Evolutionary conservation across 306 rosid species (phyloP), one percentile per base, ranked within the genome.

Genomic region (Dryas octopetala): DNA sequence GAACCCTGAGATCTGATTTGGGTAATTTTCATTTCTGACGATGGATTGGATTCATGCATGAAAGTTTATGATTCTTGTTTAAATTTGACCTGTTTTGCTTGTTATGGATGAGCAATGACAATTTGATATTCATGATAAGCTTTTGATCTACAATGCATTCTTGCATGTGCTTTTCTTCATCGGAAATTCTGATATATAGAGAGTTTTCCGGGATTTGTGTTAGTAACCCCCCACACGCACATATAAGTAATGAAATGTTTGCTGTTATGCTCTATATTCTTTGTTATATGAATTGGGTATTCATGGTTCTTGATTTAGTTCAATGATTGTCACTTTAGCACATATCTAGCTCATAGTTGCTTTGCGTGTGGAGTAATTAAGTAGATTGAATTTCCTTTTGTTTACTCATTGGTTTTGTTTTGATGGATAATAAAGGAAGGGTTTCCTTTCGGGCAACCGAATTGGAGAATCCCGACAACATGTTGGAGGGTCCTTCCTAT

Each of bases 401-500:
- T 41, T 72, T 45, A 44, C 67, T 77, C 76, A 72, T 58, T 78
- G 78, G 58, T 68, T 62, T 78, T 70, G 69, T 69, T 73, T 81
- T 75, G 68, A 63, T 72, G 71, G 40, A 43, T 60, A 64, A 68
- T 64, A 41, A 70, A 50, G 62, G 80, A 65, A 70, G 68, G 72
- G 4, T 64, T 82, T 49, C 46, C 23, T 78, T 32, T 51, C 52
- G 4, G 72, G 70, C 23, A 14, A 55, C 60, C 62, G 52, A 74
- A 57, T 79, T 70, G 44, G 46, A 59, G 64, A 62, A 59, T 79
- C 76, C 68, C 41, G 26, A 50, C 50, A 52, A 44, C 72, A 91
- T 91, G 91, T 79, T 83, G 83, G 91, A 87, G 77, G 86, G 85
- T 75, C 88, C 88, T 8, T 81, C 91, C 28, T 85, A 79, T 82